Evolutionary conservation across 352 stramenopile genomes (phyloP), one percentile per base, ranked within the genome.

Genomic region (Phytophthora palmivora): DNA sequence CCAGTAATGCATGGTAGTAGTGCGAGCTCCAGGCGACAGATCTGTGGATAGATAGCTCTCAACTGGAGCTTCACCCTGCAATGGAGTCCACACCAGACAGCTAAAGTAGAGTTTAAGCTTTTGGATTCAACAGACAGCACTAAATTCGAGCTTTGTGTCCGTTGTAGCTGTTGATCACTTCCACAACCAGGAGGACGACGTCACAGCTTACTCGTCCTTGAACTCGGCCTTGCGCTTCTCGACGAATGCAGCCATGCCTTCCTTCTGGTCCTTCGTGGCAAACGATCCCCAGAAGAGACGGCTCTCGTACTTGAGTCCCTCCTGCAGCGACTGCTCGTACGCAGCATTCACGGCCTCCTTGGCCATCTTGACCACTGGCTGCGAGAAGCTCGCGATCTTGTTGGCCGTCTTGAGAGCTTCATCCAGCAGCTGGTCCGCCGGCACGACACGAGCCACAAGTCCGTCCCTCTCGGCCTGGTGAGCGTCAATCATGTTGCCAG

Each of bases 251-350:
- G 82, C 72, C 97, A 99, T 99, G 51, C 97, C 97, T 62, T 99
- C 92, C 71, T 95, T 94, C 72, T 95, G 83, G 77, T 95, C 85
- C 72, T 92, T 88, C 6, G 95, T 99, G 15, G 97, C 97, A 82
- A 99, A 99, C 46, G 97, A 96, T 60, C 92, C 94, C 87, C 98
- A 98, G 78, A 99, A 99, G 28, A 99, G 90, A 50, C 97, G 93
- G 61, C 97, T 93, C 79, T 99, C 97, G 62, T 97, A 98, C 63
- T 97, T 94, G 56, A 99, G 70, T 28, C 97, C 97, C 65, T 99
- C 96, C 63, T 96, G 82, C 48, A 98, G 76, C 43, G 86, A 86
- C 68, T 98, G 87, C 74, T 99, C 96, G 72, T 95, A 95, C 16
- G 92, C 75, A 2, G 89, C 86, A 67, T 98, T 98, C 21, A 98